phyloP scores from a whole-genome alignment of 768 basidiomycete genomes.

The Floccularia luteovirens region DNA sequence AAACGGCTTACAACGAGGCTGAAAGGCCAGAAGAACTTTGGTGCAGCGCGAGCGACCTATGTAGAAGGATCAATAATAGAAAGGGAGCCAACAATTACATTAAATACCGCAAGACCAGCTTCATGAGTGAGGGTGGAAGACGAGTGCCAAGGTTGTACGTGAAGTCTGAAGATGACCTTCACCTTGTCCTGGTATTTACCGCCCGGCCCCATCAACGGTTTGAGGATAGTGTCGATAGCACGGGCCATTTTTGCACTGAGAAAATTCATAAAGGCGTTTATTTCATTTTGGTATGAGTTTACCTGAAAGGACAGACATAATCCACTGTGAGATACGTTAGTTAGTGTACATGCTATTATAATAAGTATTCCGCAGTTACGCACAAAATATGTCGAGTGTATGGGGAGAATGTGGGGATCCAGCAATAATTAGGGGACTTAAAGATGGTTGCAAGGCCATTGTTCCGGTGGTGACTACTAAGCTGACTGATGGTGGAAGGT shows the following conservation, averaged over 20 bases:
- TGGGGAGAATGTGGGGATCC: conserved; percentile 59
- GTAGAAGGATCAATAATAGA: not conserved
- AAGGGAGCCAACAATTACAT: not conserved
- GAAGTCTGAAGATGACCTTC: conserved; percentile 62
- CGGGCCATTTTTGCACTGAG: conserved; percentile 53
- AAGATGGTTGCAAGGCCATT: conserved; percentile 79
- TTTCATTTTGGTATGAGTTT: not conserved
- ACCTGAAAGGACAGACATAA: conserved; percentile 85
- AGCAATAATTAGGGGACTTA: conserved; percentile 55
- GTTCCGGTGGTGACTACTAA: not conserved
- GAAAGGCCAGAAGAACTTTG: conserved; percentile 77
- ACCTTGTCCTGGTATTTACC: conserved; percentile 69
- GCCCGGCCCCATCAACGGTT: conserved; percentile 46
- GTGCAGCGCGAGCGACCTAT: conserved; percentile 65
- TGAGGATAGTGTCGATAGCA: conserved; percentile 52
- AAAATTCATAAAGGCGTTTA: not conserved
- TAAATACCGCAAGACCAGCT: conserved; percentile 67
- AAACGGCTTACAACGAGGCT: conserved; percentile 44
- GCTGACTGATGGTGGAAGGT: not conserved
- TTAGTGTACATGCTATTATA: not conserved
- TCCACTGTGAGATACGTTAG: conserved; percentile 46
- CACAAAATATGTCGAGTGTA: conserved; percentile 78
- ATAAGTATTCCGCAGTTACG: not conserved
- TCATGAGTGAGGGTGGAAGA: conserved; percentile 76
- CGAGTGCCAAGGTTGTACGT: conserved; percentile 77